Conservation (phyloP, 2,329 filamentous ascomycete genomes). For the Ophiostoma sp. region DNA sequence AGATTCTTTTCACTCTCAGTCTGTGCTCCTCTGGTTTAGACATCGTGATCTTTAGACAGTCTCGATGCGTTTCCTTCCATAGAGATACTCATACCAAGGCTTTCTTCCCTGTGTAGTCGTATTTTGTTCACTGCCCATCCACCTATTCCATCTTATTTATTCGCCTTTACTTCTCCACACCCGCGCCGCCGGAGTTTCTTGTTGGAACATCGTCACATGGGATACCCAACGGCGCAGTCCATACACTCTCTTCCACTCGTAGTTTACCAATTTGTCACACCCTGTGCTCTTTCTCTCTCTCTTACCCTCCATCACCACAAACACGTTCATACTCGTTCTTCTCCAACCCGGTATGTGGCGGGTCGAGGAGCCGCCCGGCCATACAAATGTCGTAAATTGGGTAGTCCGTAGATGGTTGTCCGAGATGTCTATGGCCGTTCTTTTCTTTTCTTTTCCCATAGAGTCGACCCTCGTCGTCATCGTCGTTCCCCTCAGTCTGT, state of each 20-base stretch:
- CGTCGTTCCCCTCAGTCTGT: background rate
- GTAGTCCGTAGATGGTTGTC: background rate
- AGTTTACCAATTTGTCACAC: background rate
- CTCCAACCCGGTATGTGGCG: slow-evolving; percentile 18
- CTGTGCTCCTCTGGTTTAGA: background rate
- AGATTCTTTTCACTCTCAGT: background rate
- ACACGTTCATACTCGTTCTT: no score
- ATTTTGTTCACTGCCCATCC: background rate
- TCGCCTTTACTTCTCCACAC: background rate
- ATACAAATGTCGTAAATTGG: background rate
- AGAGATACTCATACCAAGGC: background rate
- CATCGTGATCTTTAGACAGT: background rate
- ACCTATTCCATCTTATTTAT: background rate
- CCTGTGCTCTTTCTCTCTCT: background rate
- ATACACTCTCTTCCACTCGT: background rate
- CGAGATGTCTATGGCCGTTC: background rate
- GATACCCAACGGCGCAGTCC: background rate
- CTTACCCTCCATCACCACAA: background rate
- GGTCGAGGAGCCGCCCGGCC: background rate
- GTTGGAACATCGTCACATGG: background rate
- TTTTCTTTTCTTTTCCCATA: no score
- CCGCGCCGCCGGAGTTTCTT: background rate
- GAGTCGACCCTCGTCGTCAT: background rate
- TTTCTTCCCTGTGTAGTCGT: background rate
- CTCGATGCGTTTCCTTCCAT: background rate